A percentile compares a stretch with the other conserved stretches of the same genome.
These are phyloP conservation scores for Pascua sp. DNA, from an alignment of 1,284 basidiomycete species.

Conservation along the genomic window DNA sequence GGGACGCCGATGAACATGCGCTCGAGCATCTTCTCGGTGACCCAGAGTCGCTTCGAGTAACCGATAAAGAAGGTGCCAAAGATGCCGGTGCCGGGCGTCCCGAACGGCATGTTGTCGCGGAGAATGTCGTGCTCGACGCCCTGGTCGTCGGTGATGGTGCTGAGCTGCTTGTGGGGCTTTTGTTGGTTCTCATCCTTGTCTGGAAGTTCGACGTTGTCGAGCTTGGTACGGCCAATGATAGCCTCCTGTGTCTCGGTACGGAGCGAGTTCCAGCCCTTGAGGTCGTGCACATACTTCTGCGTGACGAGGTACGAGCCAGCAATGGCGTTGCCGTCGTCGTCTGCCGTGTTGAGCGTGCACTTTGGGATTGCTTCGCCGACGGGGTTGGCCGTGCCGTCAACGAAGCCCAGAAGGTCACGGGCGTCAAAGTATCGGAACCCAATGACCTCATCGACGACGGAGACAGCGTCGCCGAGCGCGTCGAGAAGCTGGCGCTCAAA, in stretches of 20 bases:
- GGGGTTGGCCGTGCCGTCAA: constrained; percentile 22
- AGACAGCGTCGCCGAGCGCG: constrained; percentile 8
- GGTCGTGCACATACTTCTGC: constrained; percentile 20
- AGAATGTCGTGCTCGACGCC: constrained; percentile 18
- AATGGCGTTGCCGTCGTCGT: not conserved
- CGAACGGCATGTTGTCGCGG: constrained; percentile 24
- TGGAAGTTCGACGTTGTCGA: constrained; percentile 16
- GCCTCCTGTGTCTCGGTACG: constrained; percentile 13
- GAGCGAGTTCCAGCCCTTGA: constrained; percentile 11
- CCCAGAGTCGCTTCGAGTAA: constrained; percentile 16
- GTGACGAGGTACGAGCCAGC: constrained; percentile 16
- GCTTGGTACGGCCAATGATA: constrained; percentile 18
- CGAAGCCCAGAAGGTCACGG: constrained; percentile 19
- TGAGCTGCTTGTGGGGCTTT: constrained; percentile 20
- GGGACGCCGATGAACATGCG: constrained; percentile 21
- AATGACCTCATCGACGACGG: constrained; percentile 7
- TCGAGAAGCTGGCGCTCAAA: constrained; percentile 12
- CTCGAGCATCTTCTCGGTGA: constrained; percentile 20
- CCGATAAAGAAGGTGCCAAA: constrained; percentile 23
- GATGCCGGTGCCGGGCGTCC: constrained; percentile 10
- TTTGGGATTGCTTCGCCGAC: constrained; percentile 9
- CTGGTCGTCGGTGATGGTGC: constrained; percentile 6
- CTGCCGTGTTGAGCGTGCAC: constrained; percentile 1
- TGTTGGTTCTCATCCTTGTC: constrained; percentile 10
- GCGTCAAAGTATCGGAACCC: constrained; percentile 24